Evolutionary conservation across 2,329 filamentous ascomycete species (phyloP).

Genomic region (Paecilomyces niveus): DNA sequence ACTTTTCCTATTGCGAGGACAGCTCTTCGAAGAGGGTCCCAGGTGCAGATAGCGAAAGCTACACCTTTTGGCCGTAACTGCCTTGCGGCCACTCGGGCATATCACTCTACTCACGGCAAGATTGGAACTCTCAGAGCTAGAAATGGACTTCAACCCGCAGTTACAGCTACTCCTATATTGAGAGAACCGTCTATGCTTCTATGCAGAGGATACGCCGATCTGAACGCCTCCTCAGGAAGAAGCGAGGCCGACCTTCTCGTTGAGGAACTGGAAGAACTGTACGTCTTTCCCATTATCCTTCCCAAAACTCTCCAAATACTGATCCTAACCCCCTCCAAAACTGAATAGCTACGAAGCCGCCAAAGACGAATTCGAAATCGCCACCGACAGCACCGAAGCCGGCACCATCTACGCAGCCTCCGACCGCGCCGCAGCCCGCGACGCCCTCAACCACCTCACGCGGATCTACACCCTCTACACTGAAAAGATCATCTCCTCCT

Average conservation of each 20-base stretch:
- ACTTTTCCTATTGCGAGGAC: background rate
- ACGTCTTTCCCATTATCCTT: slow-evolving; percentile 1
- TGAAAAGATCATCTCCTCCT: slow-evolving; percentile 4
- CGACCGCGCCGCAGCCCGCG: slow-evolving; percentile 39
- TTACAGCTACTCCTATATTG: background rate
- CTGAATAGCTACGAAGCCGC: slow-evolving; percentile 32
- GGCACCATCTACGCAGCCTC: slow-evolving; percentile 40
- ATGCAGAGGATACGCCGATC: background rate
- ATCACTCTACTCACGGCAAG: background rate
- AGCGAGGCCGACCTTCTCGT: slow-evolving; percentile 25
- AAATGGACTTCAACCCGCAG: background rate
- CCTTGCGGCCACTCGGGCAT: background rate
- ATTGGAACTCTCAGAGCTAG: background rate
- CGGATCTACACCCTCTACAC: slow-evolving; percentile 30
- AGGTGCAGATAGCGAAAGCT: background rate
- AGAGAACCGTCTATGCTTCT: background rate
- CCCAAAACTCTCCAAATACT: background rate
- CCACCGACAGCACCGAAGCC: slow-evolving; percentile 39
- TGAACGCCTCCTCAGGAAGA: slow-evolving; percentile 14
- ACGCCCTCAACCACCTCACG: slow-evolving; percentile 35
- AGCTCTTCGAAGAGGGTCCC: background rate
- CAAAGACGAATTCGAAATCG: slow-evolving; percentile 45
- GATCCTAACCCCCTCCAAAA: background rate
- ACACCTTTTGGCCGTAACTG: background rate
- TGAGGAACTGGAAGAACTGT: slow-evolving; percentile 32